Evolutionary conservation across 192 early-diverging fungal species (phyloP).

Genomic region (Backusella circina): DNA sequence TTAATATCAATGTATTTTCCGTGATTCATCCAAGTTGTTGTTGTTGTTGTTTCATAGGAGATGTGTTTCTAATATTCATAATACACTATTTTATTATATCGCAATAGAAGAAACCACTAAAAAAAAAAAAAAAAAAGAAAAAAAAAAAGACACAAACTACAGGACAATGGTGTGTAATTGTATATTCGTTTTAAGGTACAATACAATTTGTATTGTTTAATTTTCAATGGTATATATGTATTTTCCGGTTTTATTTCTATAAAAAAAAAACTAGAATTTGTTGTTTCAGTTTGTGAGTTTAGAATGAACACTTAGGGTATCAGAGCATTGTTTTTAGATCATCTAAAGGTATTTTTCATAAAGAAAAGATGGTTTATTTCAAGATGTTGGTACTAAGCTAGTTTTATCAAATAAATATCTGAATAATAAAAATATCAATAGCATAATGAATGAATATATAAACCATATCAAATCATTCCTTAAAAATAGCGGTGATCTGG

Average conservation of each 20-base stretch:
- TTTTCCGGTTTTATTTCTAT: not conserved
- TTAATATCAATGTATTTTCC: not conserved
- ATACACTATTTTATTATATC: too few species aligned
- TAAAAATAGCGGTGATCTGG: too few species aligned
- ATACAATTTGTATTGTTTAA: not conserved
- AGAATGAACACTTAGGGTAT: too few species aligned
- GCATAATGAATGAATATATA: too few species aligned
- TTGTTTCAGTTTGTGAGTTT: not conserved
- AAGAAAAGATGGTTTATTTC: too few species aligned
- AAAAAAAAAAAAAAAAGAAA: not conserved
- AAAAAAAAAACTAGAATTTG: not conserved
- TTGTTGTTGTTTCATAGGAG: not conserved
- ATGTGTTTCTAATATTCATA: not conserved
- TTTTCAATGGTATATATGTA: not conserved
- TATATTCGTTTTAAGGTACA: not conserved
- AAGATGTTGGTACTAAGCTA: too few species aligned
- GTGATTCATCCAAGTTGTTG: not conserved
- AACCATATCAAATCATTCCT: too few species aligned
- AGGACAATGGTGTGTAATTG: not conserved
- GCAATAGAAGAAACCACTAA: too few species aligned
- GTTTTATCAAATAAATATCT: too few species aligned
- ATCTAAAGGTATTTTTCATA: too few species aligned
- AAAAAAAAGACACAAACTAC: not conserved
- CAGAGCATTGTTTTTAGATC: too few species aligned
- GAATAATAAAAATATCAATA: too few species aligned